Evolutionary conservation across 345 rosid genomes (phyloP).

Genomic region (Capsella bursapastoris): DNA sequence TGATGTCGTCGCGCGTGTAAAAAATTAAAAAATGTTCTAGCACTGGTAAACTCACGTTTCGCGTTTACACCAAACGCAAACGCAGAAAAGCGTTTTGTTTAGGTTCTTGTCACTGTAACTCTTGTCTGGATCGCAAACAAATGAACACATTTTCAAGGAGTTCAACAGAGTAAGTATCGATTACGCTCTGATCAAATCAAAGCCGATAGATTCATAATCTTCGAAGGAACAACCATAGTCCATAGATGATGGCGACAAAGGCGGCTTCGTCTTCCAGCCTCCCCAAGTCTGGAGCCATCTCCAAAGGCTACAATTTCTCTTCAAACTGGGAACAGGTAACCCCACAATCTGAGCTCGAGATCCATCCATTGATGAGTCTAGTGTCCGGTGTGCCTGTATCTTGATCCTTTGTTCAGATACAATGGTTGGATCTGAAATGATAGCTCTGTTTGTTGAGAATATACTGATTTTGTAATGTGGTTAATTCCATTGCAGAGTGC

Average conservation of each 20-base stretch:
- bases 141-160: slow-evolving; percentile 23
- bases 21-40: background rate
- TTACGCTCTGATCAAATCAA: slow-evolving; percentile 5
- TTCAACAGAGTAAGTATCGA: slow-evolving; percentile 1
- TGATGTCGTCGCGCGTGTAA: slow-evolving; percentile 13
- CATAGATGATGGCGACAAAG: slow-evolving; percentile 59
- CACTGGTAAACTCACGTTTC: background rate
- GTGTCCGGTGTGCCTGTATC: slow-evolving; percentile 6
- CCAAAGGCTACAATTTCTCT: slow-evolving; percentile 92
- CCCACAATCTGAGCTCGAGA: slow-evolving; percentile 16
- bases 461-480: slow-evolving; percentile 28
- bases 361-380: slow-evolving; percentile 4
- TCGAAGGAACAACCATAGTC: slow-evolving; percentile 11
- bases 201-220: slow-evolving; percentile 21
- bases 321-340: slow-evolving; percentile 96
- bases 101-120: slow-evolving; percentile 10
- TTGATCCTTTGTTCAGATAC: background rate
- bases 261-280: slow-evolving; percentile 55
- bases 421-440: background rate
- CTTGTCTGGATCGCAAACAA: slow-evolving; percentile 16
- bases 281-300: slow-evolving; percentile 79
- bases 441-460: slow-evolving; percentile 16
- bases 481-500: slow-evolving; percentile 57
- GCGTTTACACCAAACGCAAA: slow-evolving; percentile 7
- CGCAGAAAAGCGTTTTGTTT: slow-evolving; percentile 26